phyloP scores from a whole-genome alignment of 495 filamentous ascomycete genomes.

The Lichina pygmaea region DNA sequence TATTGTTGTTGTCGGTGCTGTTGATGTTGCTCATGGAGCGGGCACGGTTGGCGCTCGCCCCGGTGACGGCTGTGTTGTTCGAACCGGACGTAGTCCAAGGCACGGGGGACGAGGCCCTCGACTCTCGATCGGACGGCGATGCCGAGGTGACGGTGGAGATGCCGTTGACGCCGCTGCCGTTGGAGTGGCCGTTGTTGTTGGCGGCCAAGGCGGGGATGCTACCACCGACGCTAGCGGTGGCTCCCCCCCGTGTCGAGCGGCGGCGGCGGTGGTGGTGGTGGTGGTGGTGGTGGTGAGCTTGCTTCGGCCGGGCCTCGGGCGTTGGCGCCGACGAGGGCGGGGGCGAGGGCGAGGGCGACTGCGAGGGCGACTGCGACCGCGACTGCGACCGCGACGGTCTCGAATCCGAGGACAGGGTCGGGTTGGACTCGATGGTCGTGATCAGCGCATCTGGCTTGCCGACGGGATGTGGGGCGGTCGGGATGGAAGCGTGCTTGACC shows the following conservation, averaged over 20 bases:
- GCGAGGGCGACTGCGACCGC: background rate
- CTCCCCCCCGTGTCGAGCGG: too few species aligned
- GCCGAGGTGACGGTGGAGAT: background rate
- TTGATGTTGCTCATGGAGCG: too few species aligned
- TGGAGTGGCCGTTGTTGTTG: too few species aligned
- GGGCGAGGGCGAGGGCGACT: background rate
- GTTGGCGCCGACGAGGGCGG: background rate
- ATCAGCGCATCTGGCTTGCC: background rate
- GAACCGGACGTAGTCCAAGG: background rate
- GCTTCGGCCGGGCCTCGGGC: background rate
- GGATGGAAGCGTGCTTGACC: background rate
- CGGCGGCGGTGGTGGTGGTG: background rate
- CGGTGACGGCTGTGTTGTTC: background rate
- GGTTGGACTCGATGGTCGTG: background rate
- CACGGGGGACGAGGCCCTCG: background rate
- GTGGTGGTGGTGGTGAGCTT: background rate
- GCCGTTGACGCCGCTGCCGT: background rate
- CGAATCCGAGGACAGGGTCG: background rate
- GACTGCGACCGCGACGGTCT: background rate
- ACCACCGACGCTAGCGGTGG: too few species aligned
- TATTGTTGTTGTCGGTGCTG: too few species aligned
- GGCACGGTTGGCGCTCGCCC: constrained; percentile 3
- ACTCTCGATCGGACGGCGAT: background rate
- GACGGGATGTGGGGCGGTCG: background rate
- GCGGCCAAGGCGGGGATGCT: too few species aligned